Percentiles rank a stretch among this genome's conserved stretches.
Conservation (phyloP, 2,329 filamentous ascomycete species). For the Scopulariopsis brevicaulis region DNA sequence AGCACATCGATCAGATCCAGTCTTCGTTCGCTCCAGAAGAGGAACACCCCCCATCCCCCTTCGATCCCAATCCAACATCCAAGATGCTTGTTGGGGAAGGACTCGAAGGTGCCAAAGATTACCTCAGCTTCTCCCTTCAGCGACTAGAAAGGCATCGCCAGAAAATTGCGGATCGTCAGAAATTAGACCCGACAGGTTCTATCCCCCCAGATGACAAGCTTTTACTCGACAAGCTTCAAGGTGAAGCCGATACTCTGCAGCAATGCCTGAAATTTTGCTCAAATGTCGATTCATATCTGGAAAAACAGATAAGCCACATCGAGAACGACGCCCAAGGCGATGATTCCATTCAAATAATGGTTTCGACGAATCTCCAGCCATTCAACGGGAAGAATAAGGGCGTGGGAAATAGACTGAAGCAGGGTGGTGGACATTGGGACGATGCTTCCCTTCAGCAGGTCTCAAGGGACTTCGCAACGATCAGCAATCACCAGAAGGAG, state of each 20-base stretch:
- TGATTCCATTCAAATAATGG: slow-evolving; percentile 7
- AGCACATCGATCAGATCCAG: slow-evolving; percentile 11
- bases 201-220: background rate
- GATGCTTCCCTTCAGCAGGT: no score
- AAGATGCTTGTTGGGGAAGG: background rate
- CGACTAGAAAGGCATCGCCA: background rate
- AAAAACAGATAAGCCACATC: slow-evolving; percentile 8
- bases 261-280: background rate
- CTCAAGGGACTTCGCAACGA: no score
- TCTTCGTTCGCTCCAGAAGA: background rate
- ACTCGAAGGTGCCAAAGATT: background rate
- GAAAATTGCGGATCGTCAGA: background rate
- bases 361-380: slow-evolving; percentile 9
- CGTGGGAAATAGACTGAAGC: slow-evolving; percentile 6
- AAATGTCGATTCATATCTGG: no score
- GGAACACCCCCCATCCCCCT: background rate
- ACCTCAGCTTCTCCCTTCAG: background rate
- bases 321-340: slow-evolving; percentile 9
- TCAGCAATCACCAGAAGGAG: no score
- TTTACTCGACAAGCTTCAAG: background rate
- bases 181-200: background rate
- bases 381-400: slow-evolving; percentile 8
- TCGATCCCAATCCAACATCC: background rate
- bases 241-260: background rate
- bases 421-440: slow-evolving; percentile 4